These are phyloP conservation scores for Endoconidiophora polonica DNA, from an alignment of 2,329 filamentous ascomycete species.

Conservation along the genomic window DNA sequence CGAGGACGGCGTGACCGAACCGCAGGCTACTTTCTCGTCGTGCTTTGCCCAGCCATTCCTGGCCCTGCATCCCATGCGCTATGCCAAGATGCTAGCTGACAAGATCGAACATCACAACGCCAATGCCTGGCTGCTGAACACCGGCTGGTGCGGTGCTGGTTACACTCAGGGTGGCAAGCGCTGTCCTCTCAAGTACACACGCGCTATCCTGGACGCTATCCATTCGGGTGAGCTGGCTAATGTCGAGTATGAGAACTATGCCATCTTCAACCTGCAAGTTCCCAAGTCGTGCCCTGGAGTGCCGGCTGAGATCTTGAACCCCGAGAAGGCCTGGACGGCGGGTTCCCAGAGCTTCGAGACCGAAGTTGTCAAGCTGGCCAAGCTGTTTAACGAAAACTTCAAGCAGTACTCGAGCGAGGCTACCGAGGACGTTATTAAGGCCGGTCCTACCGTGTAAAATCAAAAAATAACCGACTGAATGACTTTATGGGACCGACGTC, in stretches of 20 bases:
- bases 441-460: slow-evolving; percentile 28
- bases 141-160: slow-evolving; percentile 88
- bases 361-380: slow-evolving; percentile 81
- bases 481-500: not conserved
- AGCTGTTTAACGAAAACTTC: slow-evolving; percentile 92
- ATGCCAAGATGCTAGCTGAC: slow-evolving; percentile 94
- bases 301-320: slow-evolving; percentile 85
- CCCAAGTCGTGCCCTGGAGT: slow-evolving; percentile 82
- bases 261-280: slow-evolving; percentile 92
- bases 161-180: slow-evolving; percentile 85
- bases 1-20: slow-evolving; percentile 90
- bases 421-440: slow-evolving; percentile 59
- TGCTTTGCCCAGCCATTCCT: slow-evolving; percentile 99
- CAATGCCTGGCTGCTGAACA: slow-evolving; percentile 98
- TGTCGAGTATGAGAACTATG: slow-evolving; percentile 85
- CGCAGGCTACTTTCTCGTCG: slow-evolving; percentile 95
- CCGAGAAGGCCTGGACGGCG: slow-evolving; percentile 78
- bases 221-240: slow-evolving; percentile 92
- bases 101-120: slow-evolving; percentile 93
- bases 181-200: slow-evolving; percentile 96
- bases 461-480: not conserved
- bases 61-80: slow-evolving; percentile 96
- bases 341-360: slow-evolving; percentile 64
- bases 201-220: slow-evolving; percentile 90
- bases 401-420: slow-evolving; percentile 83